A percentile compares a stretch with the other conserved stretches of the same genome.
Evolutionary conservation across 805 yeast genomes (phyloP).

Genomic region (Danielozyma ontarioensis): DNA sequence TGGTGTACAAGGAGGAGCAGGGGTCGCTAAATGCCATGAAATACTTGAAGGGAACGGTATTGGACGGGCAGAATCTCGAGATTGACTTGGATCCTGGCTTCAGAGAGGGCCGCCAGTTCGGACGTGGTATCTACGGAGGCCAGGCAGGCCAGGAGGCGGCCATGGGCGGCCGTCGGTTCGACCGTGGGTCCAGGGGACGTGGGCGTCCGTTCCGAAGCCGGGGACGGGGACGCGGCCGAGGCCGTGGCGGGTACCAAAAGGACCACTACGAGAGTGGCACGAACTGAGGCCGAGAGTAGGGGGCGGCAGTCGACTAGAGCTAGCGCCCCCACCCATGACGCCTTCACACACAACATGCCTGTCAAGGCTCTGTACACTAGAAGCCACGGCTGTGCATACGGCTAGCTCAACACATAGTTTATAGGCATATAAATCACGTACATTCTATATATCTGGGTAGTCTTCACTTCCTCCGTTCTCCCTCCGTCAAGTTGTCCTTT

Average conservation of each 20-base stretch:
- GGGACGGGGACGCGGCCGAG: constrained; percentile 21
- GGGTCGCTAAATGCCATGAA: constrained; percentile 82
- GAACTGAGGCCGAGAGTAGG: too few relatives aligned
- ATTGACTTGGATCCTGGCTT: constrained; percentile 97
- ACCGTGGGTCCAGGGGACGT: constrained; percentile 40
- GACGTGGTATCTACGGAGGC: constrained; percentile 90
- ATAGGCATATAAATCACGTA: too few relatives aligned
- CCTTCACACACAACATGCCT: too few relatives aligned
- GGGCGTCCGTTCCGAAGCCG: constrained; percentile 25
- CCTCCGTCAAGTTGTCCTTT: too few relatives aligned
- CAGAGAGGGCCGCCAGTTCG: constrained; percentile 91
- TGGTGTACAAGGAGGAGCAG: constrained; percentile 61
- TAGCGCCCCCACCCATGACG: too few relatives aligned
- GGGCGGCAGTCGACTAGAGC: too few relatives aligned
- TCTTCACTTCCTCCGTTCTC: too few relatives aligned
- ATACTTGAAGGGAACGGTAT: constrained; percentile 72
- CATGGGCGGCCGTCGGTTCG: constrained; percentile 36
- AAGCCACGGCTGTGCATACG: too few relatives aligned
- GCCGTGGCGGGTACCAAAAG: constrained; percentile 5
- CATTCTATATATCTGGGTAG: too few relatives aligned
- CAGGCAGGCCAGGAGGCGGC: constrained; percentile 71
- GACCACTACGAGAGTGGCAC: background rate
- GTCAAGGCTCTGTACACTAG: too few relatives aligned
- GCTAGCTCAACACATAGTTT: too few relatives aligned
- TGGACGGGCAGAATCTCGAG: constrained; percentile 76